These are phyloP conservation scores for Penicillium italicum DNA, from an alignment of 2,329 filamentous ascomycete genomes.

Conservation along the genomic window DNA sequence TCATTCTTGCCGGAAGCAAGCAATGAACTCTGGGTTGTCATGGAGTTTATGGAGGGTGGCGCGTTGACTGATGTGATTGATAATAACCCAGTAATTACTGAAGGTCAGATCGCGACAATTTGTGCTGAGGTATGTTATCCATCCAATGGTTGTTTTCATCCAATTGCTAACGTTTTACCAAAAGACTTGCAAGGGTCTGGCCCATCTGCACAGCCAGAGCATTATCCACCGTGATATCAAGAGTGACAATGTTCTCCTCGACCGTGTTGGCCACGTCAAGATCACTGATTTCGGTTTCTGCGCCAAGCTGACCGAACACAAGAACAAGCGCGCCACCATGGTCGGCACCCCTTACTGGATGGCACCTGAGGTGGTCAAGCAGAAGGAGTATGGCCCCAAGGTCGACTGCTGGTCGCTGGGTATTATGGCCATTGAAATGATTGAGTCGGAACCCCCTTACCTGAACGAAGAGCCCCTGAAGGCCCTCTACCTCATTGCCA, in stretches of 20 bases:
- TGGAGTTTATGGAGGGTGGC: conserved; percentile 99
- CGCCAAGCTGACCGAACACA: conserved; percentile 94
- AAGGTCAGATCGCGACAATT: conserved; percentile 97
- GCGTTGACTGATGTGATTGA: conserved; percentile 97
- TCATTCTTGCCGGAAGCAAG: conserved; percentile 94
- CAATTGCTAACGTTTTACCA: conserved; percentile 13
- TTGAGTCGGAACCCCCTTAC: conserved; percentile 96
- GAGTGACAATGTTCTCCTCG: conserved; percentile 94
- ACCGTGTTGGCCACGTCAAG: conserved; percentile 93
- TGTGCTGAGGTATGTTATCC: conserved; percentile 74
- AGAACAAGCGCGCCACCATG: conserved; percentile 97
- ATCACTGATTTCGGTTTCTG: conserved; percentile 99
- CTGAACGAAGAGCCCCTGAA: conserved; percentile 97
- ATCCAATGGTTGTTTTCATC: neutral
- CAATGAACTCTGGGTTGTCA: conserved; percentile 96
- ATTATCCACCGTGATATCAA: conserved; percentile 99
- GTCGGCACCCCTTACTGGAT: conserved; percentile 99
- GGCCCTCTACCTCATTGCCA: conserved; percentile 94
- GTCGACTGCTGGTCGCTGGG: conserved; percentile 98
- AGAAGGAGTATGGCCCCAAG: conserved; percentile 97
- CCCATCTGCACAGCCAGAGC: conserved; percentile 90
- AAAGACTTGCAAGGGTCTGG: conserved; percentile 90
- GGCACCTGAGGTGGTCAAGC: conserved; percentile 98
- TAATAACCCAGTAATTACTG: conserved; percentile 88
- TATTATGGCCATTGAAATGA: conserved; percentile 99